phyloP scores from a whole-genome alignment of 805 yeast species.

The Ogataea zsoltii region DNA sequence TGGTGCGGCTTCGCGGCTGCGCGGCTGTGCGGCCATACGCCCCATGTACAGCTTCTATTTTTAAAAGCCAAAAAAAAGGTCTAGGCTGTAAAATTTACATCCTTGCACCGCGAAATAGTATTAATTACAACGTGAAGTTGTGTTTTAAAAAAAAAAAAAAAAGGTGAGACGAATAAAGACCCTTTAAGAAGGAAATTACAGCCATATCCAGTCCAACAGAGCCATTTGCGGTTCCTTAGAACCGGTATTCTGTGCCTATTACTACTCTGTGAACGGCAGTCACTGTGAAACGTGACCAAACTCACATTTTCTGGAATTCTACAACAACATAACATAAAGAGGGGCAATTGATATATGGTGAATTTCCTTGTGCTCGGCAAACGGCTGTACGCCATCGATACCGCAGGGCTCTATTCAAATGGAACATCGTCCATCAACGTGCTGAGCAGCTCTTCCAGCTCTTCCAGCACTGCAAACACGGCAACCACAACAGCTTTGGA shows the following conservation, averaged over 20 bases:
- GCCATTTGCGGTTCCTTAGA: no score
- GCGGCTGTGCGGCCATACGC: neutral
- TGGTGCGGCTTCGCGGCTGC: neutral
- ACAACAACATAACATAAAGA: no score
- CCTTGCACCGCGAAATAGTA: neutral
- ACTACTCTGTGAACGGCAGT: no score
- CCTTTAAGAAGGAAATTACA: neutral
- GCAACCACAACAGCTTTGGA: no score
- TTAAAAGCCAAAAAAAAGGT: neutral
- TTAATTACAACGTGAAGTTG: neutral
- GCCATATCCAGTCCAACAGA: neutral
- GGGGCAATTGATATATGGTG: constrained; percentile 11
- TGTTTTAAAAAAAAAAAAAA: neutral
- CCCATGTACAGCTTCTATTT: neutral
- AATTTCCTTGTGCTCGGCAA: constrained; percentile 11
- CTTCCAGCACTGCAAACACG: no score
- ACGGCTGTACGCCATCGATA: constrained; percentile 11
- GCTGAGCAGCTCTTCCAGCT: no score
- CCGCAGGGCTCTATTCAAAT: constrained; percentile 13
- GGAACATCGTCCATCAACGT: constrained; percentile 4
- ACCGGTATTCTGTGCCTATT: no score
- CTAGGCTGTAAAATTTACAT: constrained; percentile 1
- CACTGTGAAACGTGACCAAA: no score
- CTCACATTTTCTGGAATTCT: no score
- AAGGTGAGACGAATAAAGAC: neutral